Base-by-base conservation (phyloP, 208 protist species). In the Porcisia deanei region DNA sequence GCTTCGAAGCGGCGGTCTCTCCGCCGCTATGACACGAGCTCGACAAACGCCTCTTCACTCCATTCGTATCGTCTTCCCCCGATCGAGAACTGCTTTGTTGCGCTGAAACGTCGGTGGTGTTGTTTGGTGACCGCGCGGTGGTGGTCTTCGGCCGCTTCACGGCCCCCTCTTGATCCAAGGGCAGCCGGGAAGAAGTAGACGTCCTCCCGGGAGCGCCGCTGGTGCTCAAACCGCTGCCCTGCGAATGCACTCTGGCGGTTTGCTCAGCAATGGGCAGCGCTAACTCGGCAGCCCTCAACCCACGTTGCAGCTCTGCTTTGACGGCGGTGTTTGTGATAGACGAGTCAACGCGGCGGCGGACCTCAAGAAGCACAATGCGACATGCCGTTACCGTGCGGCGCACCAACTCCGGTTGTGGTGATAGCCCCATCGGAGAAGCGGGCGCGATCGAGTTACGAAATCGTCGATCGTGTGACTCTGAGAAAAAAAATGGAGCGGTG, bases 251-350 rank as follows among this genome's bases (percentile, higher is more conserved):
- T 47, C 57, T 74, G 6, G 45, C 25, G 8, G n/a, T 20, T 1
- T 25, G 53, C 53, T 61, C 68, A 14, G 71, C 71, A 18, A 0
- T 64, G 74, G 30, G 30, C 49, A 89, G 65, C 14, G 74, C 72
- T 16, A n/a, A n/a, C 58, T 83, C 71, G 12, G 87, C 85, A 7
- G 67, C 52, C 34, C 63, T 12, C 39, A 89, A 18, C 0, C 66
- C 77, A 9, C 86, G 77, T 59, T 66, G 81, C 45, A 91, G 84
- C 30, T 89, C 87, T 1, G 52, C 68, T 77, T 82, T 82, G 1
- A 70, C 65, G 52, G 68, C 2, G 37, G 78, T 55, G 63, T 75
- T 73, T 52, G 73, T 67, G 41, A 80, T 63, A 18, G 70, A 72
- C 6, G 73, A 52, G 18, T 83, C 78, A 10, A 82, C 77, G 54